Evolutionary conservation across 768 basidiomycete genomes (phyloP), one percentile per base, ranked within the genome.

Genomic region (Pleurotus eryngii): DNA sequence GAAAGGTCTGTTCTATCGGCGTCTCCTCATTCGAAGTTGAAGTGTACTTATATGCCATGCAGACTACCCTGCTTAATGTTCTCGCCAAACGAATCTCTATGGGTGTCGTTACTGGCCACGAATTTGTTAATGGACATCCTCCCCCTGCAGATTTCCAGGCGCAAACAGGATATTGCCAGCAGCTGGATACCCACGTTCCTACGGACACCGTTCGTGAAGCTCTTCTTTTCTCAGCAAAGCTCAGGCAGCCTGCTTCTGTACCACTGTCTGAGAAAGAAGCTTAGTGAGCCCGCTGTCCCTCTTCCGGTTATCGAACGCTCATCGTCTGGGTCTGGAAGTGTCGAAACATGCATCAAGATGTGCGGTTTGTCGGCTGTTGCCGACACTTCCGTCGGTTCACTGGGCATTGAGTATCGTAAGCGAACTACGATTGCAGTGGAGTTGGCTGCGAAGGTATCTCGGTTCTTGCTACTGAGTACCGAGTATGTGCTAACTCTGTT

Each of bases 361-460:
- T 85, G 87, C 59, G 89, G 88, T 45, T 67, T 92, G 53, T 81
- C 84, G 54, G 81, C 77, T 7, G 76, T 81, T 47, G 86, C 77
- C 6, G 86, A 91, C 55, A 89, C 86, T 3, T 75, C 87, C 63
- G 84, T 91, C 8, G 86, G 84, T 20, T 79, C 82, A 40, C 73
- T 89, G 2, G 81, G 83, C 3, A 81, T 88, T 18, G 89, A 92
- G 61, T 82, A 87, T 59, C 79, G 83, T 49, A 95, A 94, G 72
- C 80, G 92, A 6, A 85, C 90, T 0, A 95, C 92, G 0, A 95
- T 95, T 58, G 92, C 82, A 22, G 92, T 94, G 37, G 92, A 94
- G 67, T 76, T 95, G 9, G 92, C 91, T 47, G 90, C 92, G 4
- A 93, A 92, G 70, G 84, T 92, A 67, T 74, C 81, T 14, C 15